Evolutionary conservation across 208 protist genomes (phyloP), one percentile per base, ranked within the genome.

Genomic region (Trypanosoma boissoni): DNA sequence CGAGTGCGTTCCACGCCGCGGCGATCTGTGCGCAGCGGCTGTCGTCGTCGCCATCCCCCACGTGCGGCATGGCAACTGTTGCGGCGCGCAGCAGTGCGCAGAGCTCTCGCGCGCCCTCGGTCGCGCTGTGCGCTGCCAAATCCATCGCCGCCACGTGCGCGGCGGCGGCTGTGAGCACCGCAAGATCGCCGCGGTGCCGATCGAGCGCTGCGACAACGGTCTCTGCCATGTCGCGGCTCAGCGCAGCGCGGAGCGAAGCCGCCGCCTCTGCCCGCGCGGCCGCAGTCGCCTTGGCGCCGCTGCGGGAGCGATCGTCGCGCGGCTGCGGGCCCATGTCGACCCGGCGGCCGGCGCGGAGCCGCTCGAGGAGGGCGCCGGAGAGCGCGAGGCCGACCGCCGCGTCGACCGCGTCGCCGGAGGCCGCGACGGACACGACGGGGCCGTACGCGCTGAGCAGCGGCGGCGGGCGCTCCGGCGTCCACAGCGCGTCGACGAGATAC

Each of bases 401-500:
- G 18, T 96, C 89, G 1, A 8, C 39, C 8, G 68, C 50, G 42
- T 73, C 69, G 46, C 66, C 67, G 1, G 74, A 81, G 12, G 64
- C 28, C 1, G 72, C 75, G 1, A 75, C 39, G 10, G 65, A 58
- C 24, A 92, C 55, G 12, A 93, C 66, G 20, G 77, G 74, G 41
- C 72, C 36, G 48, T 90, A 91, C 41, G 71, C 62, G 2, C 64
- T 74, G 29, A 92, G 68, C 54, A 96, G 43, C 46, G 74, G 62
- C 34, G 62, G 39, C 18, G 83, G 81, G 12, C 79, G 69, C 9
- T 80, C 68, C 45, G 80, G 55, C 16, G 56, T 80, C 78, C 79
- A 96, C 4, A 96, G 50, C n/a, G 89, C 83, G 56, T 93, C 86
- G 52, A 96, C 75, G 26, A 96, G 48, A 68, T 96, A 96, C 37